Evolutionary conservation across 345 rosid species (phyloP), one percentile per base, ranked within the genome.

Genomic region (Heritiera fomes): DNA sequence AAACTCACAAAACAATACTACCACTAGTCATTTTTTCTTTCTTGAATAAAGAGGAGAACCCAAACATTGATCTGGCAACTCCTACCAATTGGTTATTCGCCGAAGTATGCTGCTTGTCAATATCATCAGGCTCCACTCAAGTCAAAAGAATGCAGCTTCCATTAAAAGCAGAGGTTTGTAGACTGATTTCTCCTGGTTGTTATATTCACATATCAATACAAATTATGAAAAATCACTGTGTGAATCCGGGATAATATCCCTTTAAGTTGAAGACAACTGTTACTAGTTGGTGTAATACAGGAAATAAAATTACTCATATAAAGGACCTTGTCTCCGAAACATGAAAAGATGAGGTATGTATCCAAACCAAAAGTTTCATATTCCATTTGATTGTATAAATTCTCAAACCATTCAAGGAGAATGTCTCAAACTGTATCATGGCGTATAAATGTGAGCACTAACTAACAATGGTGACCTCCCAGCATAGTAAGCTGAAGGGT

Each of bases 401-500:
- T 71, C 75, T 71, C 75, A 50, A 71, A 71, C 46, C 60, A 32
- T 5, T 72, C 49, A 72, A 18, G 62, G 62, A 53, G 20, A 53
- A 8, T 72, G 62, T n/a, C 20, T 52, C 45, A 72, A 38, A 72
- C 63, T 5, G 47, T 8, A 55, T 38, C 64, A 56, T 73, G 50
- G 47, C 5, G 46, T 73, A 38, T n/a, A 34, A 38, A 53, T 71
- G 75, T 58, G 40, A 53, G 70, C 77, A 64, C 49, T 70, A 80
- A 73, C 79, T 62, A 58, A 50, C 18, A 52, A 13, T 4, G 56
- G n/a, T 15, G 58, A 46, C 73, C 79, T 60, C 41, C 46, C 64
- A 52, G 59, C 62, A 75, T 67, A 13, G 60, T 3, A 76, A 75
- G 72, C 60, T 52, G 18, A 78, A 83, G 47, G 73, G 32, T 69